These are phyloP conservation scores for Alternaria brassicae DNA, from an alignment of 2,329 filamentous ascomycete genomes.

Conservation along the genomic window DNA sequence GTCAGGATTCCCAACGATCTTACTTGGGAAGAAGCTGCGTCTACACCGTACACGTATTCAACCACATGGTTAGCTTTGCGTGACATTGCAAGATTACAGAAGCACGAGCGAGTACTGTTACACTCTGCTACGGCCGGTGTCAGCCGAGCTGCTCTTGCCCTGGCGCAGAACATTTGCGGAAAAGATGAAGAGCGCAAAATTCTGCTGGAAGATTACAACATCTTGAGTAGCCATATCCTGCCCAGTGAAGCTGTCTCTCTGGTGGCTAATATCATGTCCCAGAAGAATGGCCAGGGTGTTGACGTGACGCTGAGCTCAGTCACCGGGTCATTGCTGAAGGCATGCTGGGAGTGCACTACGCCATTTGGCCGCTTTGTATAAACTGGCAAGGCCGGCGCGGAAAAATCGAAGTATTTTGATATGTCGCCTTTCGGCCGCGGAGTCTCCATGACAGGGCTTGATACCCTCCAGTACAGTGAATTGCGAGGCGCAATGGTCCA, in stretches of 20 bases:
- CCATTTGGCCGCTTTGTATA: constrained; percentile 5
- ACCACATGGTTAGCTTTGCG: not conserved
- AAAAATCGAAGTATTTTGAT: not conserved
- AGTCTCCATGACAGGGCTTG: not conserved
- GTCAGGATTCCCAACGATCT: not conserved
- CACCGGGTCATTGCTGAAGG: not conserved
- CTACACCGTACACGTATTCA: not conserved
- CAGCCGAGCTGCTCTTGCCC: not conserved
- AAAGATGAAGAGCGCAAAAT: not conserved
- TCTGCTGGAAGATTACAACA: not conserved
- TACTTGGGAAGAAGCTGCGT: not conserved
- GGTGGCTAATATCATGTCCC: not conserved
- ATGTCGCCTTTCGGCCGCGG: constrained; percentile 1
- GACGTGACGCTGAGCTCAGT: constrained; percentile 1
- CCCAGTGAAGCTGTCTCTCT: not conserved
- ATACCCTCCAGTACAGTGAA: constrained; percentile 1
- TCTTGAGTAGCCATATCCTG: not conserved
- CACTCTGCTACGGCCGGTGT: not conserved
- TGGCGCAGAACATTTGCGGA: not conserved
- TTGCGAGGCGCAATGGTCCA: not conserved
- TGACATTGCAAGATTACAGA: not conserved
- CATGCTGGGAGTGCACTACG: constrained; percentile 5
- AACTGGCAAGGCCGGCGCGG: not conserved
- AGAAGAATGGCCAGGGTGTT: not conserved
- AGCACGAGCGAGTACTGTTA: not conserved